Base-by-base conservation (phyloP, 305 asterid genomes). In the Ilex paraguariensis region DNA sequence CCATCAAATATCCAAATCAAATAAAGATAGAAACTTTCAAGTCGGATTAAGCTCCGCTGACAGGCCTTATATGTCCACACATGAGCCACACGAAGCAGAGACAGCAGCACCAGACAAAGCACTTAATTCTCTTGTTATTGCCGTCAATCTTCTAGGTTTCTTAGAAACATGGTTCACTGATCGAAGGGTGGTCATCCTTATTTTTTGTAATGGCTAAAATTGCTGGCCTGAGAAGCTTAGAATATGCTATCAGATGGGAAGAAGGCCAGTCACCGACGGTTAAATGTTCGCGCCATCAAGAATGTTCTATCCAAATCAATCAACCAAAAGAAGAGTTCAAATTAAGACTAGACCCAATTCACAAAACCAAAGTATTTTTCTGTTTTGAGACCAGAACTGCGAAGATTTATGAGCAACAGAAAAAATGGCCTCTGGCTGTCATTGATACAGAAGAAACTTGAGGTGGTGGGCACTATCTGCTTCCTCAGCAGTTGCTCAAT, bases 281-380 rank as follows among this genome's bases (percentile, higher is more conserved):
- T 61, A 51, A 66, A 66, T 46, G 57, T 79, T 96, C 14, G 73
- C 86, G 3, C 88, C 96, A 59, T 80, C 88, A 49, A 59, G 57
- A 45, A 56, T 60, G 57, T 88, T 75, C 32, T 85, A 91, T 70
- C 96, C 90, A 14, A 79, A 84, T 28, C 87, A 81, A 68, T 84
- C 92, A n/a, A 76, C 79, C 57, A 87, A 91, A 72, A 75, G 92
- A 74, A 75, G 89, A 61, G 88, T 84, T 54, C 78, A 77, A 56
- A 73, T 95, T 95, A 67, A 95, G 95, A 71, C 75, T 95, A 0
- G 95, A 91, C 65, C 98, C 96, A 13, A 86, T 88, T 77, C 98
- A 88, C 66, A 88, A 91, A 83, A 70, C 4, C 13, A 12, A 46
- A 14, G 30, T 11, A 7, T 5, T 52, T 52, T 52, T 52, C 28